Conservation (phyloP, 495 filamentous ascomycete genomes). For the Daldinia bambusicola region DNA sequence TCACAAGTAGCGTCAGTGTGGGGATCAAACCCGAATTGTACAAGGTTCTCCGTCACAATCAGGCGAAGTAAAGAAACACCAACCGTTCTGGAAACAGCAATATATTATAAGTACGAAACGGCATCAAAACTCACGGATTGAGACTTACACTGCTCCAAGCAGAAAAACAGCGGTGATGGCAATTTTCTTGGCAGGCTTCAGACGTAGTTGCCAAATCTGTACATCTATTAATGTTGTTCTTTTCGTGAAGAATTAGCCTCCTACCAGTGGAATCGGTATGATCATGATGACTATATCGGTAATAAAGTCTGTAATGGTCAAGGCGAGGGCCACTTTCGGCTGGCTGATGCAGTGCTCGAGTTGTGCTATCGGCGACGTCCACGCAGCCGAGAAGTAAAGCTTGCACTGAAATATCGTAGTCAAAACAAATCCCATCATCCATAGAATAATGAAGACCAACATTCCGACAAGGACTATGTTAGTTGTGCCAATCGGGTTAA, state of each 20-base stretch:
- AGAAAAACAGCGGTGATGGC: slow-evolving; percentile 37
- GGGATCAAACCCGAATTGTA: too few species aligned
- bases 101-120: too few species aligned
- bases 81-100: too few species aligned
- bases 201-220: slow-evolving; percentile 45
- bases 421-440: slow-evolving; percentile 41
- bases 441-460: slow-evolving; percentile 23
- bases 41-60: too few species aligned
- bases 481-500: slow-evolving; percentile 11
- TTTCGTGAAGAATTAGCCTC: too few species aligned
- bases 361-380: slow-evolving; percentile 15
- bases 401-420: slow-evolving; percentile 41
- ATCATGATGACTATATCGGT: slow-evolving; percentile 41
- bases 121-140: too few species aligned
- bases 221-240: too few species aligned
- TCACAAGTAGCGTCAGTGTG: slow-evolving; percentile 37
- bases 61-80: too few species aligned
- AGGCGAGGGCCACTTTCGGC: slow-evolving; percentile 20
- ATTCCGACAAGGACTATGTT: slow-evolving; percentile 31
- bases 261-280: slow-evolving; percentile 44
- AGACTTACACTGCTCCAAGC: slow-evolving; percentile 40
- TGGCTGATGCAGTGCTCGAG: slow-evolving; percentile 30
- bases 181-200: slow-evolving; percentile 37
- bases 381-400: slow-evolving; percentile 31
- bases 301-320: slow-evolving; percentile 40